phyloP scores from a whole-genome alignment of 768 basidiomycete genomes.

The Rickenella mellea region DNA sequence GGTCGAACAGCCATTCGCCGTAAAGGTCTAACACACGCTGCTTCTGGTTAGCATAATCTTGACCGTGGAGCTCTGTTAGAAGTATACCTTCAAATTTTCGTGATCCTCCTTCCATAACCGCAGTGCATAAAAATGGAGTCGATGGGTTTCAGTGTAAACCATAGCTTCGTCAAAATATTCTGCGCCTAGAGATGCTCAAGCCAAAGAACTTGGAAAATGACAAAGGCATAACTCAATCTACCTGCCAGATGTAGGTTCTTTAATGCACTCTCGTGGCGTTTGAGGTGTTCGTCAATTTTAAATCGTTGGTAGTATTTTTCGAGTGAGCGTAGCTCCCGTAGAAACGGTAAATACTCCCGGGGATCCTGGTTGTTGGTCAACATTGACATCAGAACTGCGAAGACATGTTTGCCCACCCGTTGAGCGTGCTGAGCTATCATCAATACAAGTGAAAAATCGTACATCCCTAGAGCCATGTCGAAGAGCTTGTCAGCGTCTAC shows the following conservation, averaged over 20 bases:
- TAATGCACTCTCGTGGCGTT: slow-evolving; percentile 66
- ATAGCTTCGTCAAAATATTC: slow-evolving; percentile 73
- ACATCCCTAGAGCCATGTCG: slow-evolving; percentile 96
- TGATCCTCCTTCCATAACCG: slow-evolving; percentile 58
- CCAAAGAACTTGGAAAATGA: slow-evolving; percentile 1
- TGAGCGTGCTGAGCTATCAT: slow-evolving; percentile 97
- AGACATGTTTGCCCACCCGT: slow-evolving; percentile 45
- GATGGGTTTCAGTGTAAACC: slow-evolving; percentile 69
- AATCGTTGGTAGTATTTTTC: slow-evolving; percentile 80
- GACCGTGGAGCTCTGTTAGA: neutral
- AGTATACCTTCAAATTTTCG: slow-evolving; percentile 47
- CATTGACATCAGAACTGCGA: neutral
- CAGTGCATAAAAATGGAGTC: slow-evolving; percentile 66
- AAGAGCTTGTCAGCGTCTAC: slow-evolving; percentile 88
- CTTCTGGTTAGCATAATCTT: neutral
- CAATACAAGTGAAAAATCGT: slow-evolving; percentile 91
- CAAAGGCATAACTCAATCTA: slow-evolving; percentile 18
- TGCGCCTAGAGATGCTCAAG: slow-evolving; percentile 32
- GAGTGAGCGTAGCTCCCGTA: slow-evolving; percentile 76
- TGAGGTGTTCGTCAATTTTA: slow-evolving; percentile 88
- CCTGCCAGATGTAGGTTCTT: slow-evolving; percentile 68
- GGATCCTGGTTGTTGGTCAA: slow-evolving; percentile 62
- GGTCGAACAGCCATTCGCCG: slow-evolving; percentile 81
- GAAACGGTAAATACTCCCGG: slow-evolving; percentile 93
- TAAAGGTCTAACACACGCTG: slow-evolving; percentile 67